Evolutionary conservation across 495 filamentous ascomycete species (phyloP).

Genomic region (Umbilicaria muhlenbergii): DNA sequence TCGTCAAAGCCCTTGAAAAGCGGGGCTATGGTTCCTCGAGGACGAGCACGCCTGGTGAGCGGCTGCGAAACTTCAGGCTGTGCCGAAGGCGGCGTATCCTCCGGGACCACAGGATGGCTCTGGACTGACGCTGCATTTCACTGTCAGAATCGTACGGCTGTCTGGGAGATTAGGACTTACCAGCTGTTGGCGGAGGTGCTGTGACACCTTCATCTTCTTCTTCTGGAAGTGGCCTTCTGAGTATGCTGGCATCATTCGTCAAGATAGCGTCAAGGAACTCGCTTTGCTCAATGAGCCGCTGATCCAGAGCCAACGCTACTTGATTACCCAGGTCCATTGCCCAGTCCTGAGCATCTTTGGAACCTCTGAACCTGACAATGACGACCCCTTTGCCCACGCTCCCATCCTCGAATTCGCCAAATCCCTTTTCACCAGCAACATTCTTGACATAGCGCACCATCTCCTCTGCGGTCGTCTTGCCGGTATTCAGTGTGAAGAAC

Average conservation of each 20-base stretch:
- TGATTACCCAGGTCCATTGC: slow-evolving; percentile 46
- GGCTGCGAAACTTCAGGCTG: neutral
- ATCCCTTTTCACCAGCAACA: slow-evolving; percentile 54
- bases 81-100: too few relatives aligned
- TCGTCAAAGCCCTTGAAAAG: slow-evolving; percentile 68
- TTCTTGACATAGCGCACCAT: slow-evolving; percentile 64
- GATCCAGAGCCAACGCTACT: slow-evolving; percentile 54
- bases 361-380: slow-evolving; percentile 57
- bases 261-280: slow-evolving; percentile 90
- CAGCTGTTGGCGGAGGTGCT: neutral
- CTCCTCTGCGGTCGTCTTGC: slow-evolving; percentile 56
- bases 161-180: neutral
- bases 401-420: slow-evolving; percentile 43
- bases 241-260: slow-evolving; percentile 49
- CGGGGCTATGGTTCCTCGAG: slow-evolving; percentile 28
- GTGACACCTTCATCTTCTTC: slow-evolving; percentile 14
- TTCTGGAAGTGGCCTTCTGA: slow-evolving; percentile 46
- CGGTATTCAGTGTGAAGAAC: slow-evolving; percentile 41
- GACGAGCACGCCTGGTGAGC: slow-evolving; percentile 1
- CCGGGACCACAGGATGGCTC: too few relatives aligned
- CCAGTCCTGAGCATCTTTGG: slow-evolving; percentile 49
- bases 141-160: neutral
- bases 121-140: slow-evolving; percentile 1
- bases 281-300: slow-evolving; percentile 73
- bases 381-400: slow-evolving; percentile 55